Conservation (phyloP, 2,329 filamentous ascomycete species). For the Exserohilum rostratum region DNA sequence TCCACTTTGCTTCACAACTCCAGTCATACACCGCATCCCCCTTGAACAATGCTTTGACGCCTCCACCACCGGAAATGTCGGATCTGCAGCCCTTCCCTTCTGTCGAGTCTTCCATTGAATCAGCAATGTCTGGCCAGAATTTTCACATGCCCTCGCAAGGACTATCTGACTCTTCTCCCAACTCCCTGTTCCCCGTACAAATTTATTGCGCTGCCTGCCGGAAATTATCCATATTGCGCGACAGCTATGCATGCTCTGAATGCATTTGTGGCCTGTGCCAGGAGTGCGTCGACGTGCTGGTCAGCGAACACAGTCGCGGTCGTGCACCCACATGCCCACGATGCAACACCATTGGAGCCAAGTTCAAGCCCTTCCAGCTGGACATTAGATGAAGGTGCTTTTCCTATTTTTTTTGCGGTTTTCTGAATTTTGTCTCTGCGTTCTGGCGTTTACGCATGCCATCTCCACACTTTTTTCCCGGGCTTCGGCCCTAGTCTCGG, state of each 20-base stretch:
- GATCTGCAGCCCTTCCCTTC: constrained; percentile 79
- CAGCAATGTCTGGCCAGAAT: constrained; percentile 72
- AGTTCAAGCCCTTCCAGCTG: constrained; percentile 84
- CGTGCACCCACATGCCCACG: constrained; percentile 74
- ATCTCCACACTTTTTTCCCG: constrained; percentile 2
- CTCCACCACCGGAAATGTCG: constrained; percentile 62
- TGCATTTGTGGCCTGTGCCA: constrained; percentile 93
- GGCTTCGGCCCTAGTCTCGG: constrained; percentile 10
- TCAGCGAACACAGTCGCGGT: constrained; percentile 73
- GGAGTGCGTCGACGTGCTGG: constrained; percentile 81
- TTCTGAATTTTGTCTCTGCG: constrained; percentile 11
- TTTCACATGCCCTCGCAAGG: constrained; percentile 63
- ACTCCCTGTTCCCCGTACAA: constrained; percentile 63
- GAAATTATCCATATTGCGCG: constrained; percentile 74
- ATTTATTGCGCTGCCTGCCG: constrained; percentile 93
- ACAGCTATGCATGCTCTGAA: constrained; percentile 93
- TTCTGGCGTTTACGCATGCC: constrained; percentile 27
- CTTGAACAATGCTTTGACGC: constrained; percentile 86
- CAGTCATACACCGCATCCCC: constrained; percentile 85
- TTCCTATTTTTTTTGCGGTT: constrained; percentile 3
- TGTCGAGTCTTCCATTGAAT: constrained; percentile 78
- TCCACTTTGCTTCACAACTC: constrained; percentile 55
- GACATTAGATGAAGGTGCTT: constrained; percentile 68
- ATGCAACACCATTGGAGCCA: constrained; percentile 77
- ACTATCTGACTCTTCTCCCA: constrained; percentile 66